phyloP scores from a whole-genome alignment of 2,329 filamentous ascomycete genomes.

The Calonectria honghensis region DNA sequence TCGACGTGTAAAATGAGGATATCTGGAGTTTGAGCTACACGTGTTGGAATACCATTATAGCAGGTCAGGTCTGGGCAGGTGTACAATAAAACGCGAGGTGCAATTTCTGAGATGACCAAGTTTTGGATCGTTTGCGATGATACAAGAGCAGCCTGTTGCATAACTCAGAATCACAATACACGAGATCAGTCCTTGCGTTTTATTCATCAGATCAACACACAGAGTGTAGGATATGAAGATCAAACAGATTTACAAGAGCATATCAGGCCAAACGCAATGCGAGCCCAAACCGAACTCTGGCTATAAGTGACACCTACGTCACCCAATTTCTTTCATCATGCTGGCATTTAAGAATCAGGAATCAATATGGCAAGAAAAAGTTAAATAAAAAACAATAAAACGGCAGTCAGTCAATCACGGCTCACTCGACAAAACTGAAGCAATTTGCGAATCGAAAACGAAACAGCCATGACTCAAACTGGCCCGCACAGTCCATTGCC shows the following conservation, averaged over 20 bases:
- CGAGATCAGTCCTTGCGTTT: neutral
- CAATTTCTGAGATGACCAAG: slow-evolving; percentile 23
- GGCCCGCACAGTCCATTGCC: neutral
- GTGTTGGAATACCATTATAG: slow-evolving; percentile 49
- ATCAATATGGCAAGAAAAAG: neutral
- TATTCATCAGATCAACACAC: neutral
- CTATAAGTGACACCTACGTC: neutral
- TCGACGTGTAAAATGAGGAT: slow-evolving; percentile 70
- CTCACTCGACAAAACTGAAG: slow-evolving; percentile 13
- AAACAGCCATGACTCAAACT: neutral
- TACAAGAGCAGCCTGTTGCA: neutral
- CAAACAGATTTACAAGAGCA: neutral
- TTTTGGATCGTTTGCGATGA: neutral
- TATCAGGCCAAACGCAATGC: neutral
- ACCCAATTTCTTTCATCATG: neutral
- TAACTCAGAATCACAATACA: neutral
- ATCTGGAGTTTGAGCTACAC: slow-evolving; percentile 4
- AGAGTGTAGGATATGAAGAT: neutral
- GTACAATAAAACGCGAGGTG: slow-evolving; percentile 42
- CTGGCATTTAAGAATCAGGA: neutral
- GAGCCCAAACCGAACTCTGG: neutral
- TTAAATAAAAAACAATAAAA: neutral
- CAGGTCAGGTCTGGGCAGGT: slow-evolving; percentile 17
- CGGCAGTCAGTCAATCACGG: neutral
- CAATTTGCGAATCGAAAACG: neutral